Evolutionary conservation across 1,139 yeast species (phyloP).

Genomic region (Geotrichum macrosporum): DNA sequence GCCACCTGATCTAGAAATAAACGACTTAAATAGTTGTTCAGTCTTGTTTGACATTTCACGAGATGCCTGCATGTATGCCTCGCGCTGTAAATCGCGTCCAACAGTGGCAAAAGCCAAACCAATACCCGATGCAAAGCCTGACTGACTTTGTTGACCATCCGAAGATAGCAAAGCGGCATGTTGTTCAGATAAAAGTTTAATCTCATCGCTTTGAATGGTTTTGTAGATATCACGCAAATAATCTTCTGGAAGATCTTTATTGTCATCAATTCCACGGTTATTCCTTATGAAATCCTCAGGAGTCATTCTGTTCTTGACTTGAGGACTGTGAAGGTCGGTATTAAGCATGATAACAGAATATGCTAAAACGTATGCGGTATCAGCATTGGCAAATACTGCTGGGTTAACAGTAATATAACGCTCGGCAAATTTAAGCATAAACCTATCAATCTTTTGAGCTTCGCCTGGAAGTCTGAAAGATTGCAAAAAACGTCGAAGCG

Average conservation of each 20-base stretch:
- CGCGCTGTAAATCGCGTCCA: conserved; percentile 69
- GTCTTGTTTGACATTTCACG: conserved; percentile 87
- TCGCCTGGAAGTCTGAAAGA: conserved; percentile 94
- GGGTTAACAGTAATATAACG: conserved; percentile 87
- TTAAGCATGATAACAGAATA: conserved; percentile 91
- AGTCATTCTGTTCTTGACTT: conserved; percentile 81
- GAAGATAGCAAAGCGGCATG: conserved; percentile 84
- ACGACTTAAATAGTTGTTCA: conserved; percentile 70
- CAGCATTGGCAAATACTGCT: conserved; percentile 79
- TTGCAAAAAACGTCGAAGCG: conserved; percentile 79
- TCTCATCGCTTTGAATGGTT: conserved; percentile 79
- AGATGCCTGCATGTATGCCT: conserved; percentile 89
- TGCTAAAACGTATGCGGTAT: conserved; percentile 86
- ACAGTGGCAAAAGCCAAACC: conserved; percentile 58
- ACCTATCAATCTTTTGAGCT: conserved; percentile 94
- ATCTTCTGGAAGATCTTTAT: conserved; percentile 74
- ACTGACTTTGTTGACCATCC: conserved; percentile 43
- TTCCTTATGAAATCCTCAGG: conserved; percentile 78
- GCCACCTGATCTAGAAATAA: conserved; percentile 48
- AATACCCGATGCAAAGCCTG: conserved; percentile 41
- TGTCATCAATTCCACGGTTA: conserved; percentile 92
- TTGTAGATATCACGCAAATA: conserved; percentile 62
- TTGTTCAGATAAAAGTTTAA: conserved; percentile 87
- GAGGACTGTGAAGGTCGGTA: conserved; percentile 90
- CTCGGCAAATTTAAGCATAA: conserved; percentile 95